Percentiles rank a stretch among this genome's conserved stretches.
These are phyloP conservation scores for Thalia dealbata DNA, from an alignment of 176 grass and related monocot genomes.

Conservation along the genomic window DNA sequence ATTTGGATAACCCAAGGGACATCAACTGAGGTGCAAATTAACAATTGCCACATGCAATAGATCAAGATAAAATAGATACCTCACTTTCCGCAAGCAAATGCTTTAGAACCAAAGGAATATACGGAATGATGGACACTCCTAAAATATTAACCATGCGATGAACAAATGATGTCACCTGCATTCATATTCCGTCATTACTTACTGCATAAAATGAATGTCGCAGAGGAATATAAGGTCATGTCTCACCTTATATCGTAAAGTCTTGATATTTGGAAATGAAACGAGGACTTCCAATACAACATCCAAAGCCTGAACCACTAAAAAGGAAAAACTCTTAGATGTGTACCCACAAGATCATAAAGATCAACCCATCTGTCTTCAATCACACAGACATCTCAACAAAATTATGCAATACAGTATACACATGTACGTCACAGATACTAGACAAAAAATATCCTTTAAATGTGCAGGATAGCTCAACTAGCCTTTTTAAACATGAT, in stretches of 20 bases:
- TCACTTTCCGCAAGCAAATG: slow-evolving; percentile 79
- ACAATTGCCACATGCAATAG: background rate
- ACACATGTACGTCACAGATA: slow-evolving; percentile 5
- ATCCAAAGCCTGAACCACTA: slow-evolving; percentile 61
- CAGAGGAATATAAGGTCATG: slow-evolving; percentile 13
- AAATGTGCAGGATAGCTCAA: background rate
- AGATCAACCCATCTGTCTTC: background rate
- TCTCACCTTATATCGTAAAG: slow-evolving; percentile 72
- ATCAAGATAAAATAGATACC: slow-evolving; percentile 31
- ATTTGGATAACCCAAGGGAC: background rate
- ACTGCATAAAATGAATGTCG: slow-evolving; percentile 17
- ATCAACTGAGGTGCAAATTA: background rate
- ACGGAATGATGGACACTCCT: slow-evolving; percentile 66
- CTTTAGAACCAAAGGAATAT: slow-evolving; percentile 53
- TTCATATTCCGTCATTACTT: slow-evolving; percentile 26
- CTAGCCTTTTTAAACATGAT: slow-evolving; percentile 86
- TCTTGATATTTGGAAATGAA: slow-evolving; percentile 57
- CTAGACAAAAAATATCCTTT: background rate
- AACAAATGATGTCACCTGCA: slow-evolving; percentile 81
- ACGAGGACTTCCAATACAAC: slow-evolving; percentile 67
- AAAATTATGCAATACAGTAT: too few relatives aligned
- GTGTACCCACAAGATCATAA: slow-evolving; percentile 8
- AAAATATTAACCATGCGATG: slow-evolving; percentile 97
- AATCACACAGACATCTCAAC: slow-evolving; percentile 12
- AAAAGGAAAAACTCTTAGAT: slow-evolving; percentile 11